phyloP scores from a whole-genome alignment of 2,329 filamentous ascomycete species.

The Colletotrichum brevisporum region DNA sequence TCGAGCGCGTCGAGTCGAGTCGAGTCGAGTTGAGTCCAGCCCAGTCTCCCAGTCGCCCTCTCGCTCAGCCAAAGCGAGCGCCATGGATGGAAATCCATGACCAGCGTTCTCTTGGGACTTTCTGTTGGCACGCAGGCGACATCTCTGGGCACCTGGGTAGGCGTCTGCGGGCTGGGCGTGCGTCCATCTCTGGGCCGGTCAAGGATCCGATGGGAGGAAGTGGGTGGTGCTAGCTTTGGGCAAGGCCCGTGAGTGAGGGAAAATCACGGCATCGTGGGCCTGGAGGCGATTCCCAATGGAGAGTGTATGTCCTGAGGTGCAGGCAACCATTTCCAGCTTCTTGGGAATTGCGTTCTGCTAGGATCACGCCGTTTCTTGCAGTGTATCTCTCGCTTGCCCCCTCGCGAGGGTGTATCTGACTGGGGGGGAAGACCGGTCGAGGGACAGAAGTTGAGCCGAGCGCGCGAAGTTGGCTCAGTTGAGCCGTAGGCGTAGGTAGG shows the following conservation, averaged over 20 bases:
- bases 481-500: background rate
- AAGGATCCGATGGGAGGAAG: conserved; percentile 6
- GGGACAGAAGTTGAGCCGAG: conserved; percentile 6
- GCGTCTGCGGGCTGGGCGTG: conserved; percentile 14
- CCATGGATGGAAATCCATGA: conserved; percentile 26
- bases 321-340: conserved; percentile 40
- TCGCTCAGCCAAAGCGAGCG: conserved; percentile 8
- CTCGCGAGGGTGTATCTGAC: conserved; percentile 5
- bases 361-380: conserved; percentile 26
- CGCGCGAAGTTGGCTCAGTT: conserved; percentile 10
- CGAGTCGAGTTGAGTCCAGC: background rate
- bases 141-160: conserved; percentile 11
- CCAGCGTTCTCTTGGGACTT: background rate
- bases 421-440: conserved; percentile 16
- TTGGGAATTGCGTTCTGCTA: conserved; percentile 37
- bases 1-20: conserved; percentile 20
- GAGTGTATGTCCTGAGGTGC: conserved; percentile 33
- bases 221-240: conserved; percentile 1
- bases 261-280: conserved; percentile 26
- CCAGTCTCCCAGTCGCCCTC: conserved; percentile 5
- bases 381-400: conserved; percentile 13
- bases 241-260: conserved; percentile 31
- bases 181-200: conserved; percentile 10
- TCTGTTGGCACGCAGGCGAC: conserved; percentile 15
- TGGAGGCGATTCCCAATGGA: conserved; percentile 34